Evolutionary conservation across 2,329 filamentous ascomycete species (phyloP), one percentile per base, ranked within the genome.

Genomic region (Claviceps sorghi): DNA sequence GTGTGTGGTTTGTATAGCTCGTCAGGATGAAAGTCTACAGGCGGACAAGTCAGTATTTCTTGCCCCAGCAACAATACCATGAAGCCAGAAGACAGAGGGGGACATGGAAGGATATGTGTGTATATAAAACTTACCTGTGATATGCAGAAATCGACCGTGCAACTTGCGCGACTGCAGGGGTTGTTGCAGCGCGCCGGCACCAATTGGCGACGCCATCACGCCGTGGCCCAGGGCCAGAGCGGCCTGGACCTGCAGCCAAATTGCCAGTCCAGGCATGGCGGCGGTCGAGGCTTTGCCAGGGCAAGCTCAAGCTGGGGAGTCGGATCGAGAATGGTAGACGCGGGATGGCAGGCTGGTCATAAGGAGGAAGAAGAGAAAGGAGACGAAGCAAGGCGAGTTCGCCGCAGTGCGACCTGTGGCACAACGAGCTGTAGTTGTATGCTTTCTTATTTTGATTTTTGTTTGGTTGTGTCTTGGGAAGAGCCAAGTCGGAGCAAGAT

Each of bases 21-120:
- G 66, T 98, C 93, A 47, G 89, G 88, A 63, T 98, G 93, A 60
- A 97, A 78, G 70, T 98, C 93, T 95, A 59, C 29, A 50, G 11
- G 15, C 11, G 30, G 13, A 30, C 11, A 42, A 13, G 53, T 55
- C 21, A 57, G 52, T n/a, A n/a, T n/a, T n/a, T n/a, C n/a, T n/a
- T n/a, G n/a, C n/a, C n/a, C n/a, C n/a, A n/a, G n/a, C n/a, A n/a
- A n/a, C n/a, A n/a, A n/a, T n/a, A n/a, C n/a, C n/a, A n/a, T n/a
- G n/a, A n/a, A n/a, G n/a, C n/a, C n/a, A n/a, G n/a, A n/a, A n/a
- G n/a, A n/a, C n/a, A n/a, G n/a, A n/a, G n/a, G n/a, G n/a, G n/a
- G n/a, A n/a, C n/a, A n/a, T n/a, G n/a, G n/a, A n/a, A n/a, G n/a
- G n/a, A n/a, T n/a, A n/a, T n/a, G n/a, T n/a, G n/a, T n/a, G n/a